A percentile compares a stretch with the other conserved stretches of the same genome.
Evolutionary conservation across 176 grass and related monocot genomes (phyloP).

Genomic region (Stipa capillata): DNA sequence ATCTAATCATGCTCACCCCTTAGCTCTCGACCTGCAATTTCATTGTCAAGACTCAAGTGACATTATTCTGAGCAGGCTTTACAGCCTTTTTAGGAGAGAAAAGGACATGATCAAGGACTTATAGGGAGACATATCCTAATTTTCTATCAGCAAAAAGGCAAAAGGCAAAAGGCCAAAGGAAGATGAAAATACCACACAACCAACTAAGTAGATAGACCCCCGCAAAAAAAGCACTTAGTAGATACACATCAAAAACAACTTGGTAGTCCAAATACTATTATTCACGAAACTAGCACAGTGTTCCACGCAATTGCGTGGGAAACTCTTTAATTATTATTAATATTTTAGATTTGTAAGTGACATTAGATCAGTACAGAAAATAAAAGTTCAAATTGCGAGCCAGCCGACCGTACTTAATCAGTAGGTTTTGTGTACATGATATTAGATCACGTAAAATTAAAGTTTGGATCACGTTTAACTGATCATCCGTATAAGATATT

Average conservation of each 20-base stretch:
- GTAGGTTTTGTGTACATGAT: no score
- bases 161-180: not conserved
- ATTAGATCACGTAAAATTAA: no score
- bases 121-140: not conserved
- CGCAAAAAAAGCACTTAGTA: no score
- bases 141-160: constrained; percentile 15
- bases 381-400: no score
- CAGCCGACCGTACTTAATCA: no score
- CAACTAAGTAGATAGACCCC: not conserved
- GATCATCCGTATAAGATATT: no score
- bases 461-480: no score
- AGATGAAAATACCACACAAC: constrained; percentile 1
- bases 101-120: constrained; percentile 8
- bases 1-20: constrained; percentile 17
- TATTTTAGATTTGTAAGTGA: no score
- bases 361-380: no score
- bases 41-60: not conserved
- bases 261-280: not conserved
- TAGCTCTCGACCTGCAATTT: constrained; percentile 13
- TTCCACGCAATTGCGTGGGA: no score
- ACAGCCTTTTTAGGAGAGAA: not conserved
- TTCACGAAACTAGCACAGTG: not conserved
- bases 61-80: constrained; percentile 13
- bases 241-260: no score
- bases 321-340: no score